Base-by-base conservation (phyloP, 805 yeast genomes). In the Wickerhamiella galacta region DNA sequence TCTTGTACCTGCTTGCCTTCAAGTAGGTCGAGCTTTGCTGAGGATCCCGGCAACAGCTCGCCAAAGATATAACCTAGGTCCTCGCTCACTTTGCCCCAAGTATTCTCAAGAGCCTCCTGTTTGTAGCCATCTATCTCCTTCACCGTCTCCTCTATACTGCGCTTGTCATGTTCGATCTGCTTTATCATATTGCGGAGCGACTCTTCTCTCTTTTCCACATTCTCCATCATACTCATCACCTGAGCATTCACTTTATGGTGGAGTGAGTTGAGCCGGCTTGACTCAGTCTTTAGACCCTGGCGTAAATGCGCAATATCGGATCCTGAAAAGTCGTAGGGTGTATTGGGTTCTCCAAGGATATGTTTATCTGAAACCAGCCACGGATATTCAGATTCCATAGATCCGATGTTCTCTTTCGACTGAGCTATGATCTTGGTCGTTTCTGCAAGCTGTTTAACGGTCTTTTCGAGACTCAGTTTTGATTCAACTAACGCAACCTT, bases 11-110 rank as follows among this genome's bases (percentile, higher is more conserved):
- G 92, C 46, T 67, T 66, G n/a, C 70, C 69, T 42, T 82, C 81
- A 3, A 72, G 68, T 2, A 92, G 82, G 10, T 76, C 93, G 39
- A 87, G 64, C 53, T 82, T 82, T 2, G 96, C 93, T 55, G 74
- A 79, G 3, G 94, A 77, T 10, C 80, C 81, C 0, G 95, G 95
- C 33, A 90, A 60, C 31, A 90, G 63, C 46, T 83, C 95, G 2
- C 78, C 71, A 56, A 90, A 90, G 17, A 90, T 81, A 32, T 68
- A 67, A 10, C 98, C 98, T 56, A 90, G 85, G 52, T 87, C 96
- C 6, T 58, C 66, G 4, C 87, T 72, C 6, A 90, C 96, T 48
- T 79, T 80, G 41, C 72, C 67, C 74, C 87, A 87, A 0, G 95
- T 87, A 34, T 73, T 70, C 25, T 77, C 66, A 39, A 90, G 62